Conservation (phyloP, 495 filamentous ascomycete species). For the Achaetomiella virescens region DNA sequence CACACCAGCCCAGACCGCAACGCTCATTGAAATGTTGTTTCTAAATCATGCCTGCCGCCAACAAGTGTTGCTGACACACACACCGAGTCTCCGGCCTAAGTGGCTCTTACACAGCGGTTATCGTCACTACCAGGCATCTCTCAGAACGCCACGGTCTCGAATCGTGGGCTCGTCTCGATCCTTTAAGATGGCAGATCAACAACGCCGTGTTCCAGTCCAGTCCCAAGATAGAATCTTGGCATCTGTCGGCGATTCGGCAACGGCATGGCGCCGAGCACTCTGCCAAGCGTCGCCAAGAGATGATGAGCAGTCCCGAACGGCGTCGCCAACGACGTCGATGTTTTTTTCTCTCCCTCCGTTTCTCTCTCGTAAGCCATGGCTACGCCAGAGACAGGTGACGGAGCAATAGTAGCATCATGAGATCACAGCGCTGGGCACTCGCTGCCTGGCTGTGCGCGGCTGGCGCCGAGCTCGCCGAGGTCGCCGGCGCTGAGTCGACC, state of each 20-base stretch:
- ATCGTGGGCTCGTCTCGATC: too few species aligned
- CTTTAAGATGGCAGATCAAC: too few species aligned
- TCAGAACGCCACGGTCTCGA: too few species aligned
- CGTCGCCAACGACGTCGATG: background rate
- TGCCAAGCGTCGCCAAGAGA: conserved; percentile 10
- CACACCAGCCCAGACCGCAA: too few species aligned
- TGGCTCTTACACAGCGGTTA: too few species aligned
- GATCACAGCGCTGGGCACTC: background rate
- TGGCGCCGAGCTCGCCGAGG: conserved; percentile 6
- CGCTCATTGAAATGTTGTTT: too few species aligned
- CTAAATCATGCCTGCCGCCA: too few species aligned
- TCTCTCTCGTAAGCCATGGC: background rate
- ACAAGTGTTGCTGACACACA: too few species aligned
- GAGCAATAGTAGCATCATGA: conserved; percentile 1
- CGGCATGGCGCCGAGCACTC: conserved; percentile 3
- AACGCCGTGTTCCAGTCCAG: background rate
- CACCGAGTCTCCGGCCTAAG: too few species aligned
- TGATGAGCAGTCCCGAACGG: background rate
- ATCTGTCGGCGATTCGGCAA: background rate
- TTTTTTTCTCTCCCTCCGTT: background rate
- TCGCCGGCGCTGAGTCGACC: conserved; percentile 19
- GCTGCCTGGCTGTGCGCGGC: conserved; percentile 6
- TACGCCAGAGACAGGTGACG: background rate
- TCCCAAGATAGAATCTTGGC: background rate
- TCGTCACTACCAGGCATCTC: too few species aligned